phyloP scores from a whole-genome alignment of 2,329 filamentous ascomycete genomes.

The Aspergillus floridensis region DNA sequence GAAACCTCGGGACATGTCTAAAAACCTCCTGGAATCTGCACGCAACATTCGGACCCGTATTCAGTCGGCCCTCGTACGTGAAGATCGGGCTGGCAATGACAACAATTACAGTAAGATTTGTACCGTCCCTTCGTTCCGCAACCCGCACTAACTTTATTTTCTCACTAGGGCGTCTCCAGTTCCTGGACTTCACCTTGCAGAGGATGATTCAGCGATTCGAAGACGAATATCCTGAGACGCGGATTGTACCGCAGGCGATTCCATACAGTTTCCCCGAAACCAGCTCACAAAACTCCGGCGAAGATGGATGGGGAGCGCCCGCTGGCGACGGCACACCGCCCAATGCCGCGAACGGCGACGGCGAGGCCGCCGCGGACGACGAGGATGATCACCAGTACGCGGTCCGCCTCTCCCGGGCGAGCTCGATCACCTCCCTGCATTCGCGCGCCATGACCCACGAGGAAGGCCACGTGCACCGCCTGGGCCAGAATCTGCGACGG shows the following conservation, averaged over 20 bases:
- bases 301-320: conserved; percentile 24
- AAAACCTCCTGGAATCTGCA: conserved; percentile 80
- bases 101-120: conserved; percentile 68
- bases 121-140: conserved; percentile 20
- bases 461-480: conserved; percentile 68
- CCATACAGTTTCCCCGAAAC: conserved; percentile 24
- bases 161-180: conserved; percentile 66
- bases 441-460: conserved; percentile 64
- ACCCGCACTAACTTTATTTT: conserved; percentile 5
- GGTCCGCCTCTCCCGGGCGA: conserved; percentile 56
- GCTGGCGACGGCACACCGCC: conserved; percentile 33
- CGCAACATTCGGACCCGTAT: conserved; percentile 82
- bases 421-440: conserved; percentile 66
- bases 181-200: conserved; percentile 83
- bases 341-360: conserved; percentile 25
- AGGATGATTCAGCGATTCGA: conserved; percentile 95
- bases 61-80: conserved; percentile 77
- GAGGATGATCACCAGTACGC: conserved; percentile 45
- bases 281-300: conserved; percentile 36
- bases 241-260: conserved; percentile 43
- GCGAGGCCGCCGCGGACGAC: conserved; percentile 37
- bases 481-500: conserved; percentile 64
- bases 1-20: conserved; percentile 89
- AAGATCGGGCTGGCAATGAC: conserved; percentile 68
- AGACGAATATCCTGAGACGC: conserved; percentile 90